Evolutionary conservation across 306 rosid genomes (phyloP).

Genomic region (Citrullus mucosospermus): DNA sequence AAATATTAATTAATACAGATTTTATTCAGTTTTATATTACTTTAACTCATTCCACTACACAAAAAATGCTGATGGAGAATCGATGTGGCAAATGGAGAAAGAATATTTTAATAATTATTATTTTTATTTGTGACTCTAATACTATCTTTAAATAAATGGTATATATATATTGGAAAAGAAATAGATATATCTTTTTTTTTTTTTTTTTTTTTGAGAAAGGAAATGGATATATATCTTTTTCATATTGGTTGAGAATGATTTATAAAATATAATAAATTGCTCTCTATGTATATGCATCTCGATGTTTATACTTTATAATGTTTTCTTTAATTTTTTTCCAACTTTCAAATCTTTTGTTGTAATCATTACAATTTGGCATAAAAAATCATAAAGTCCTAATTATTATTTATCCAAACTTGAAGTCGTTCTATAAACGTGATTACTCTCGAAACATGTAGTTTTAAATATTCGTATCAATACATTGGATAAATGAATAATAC

Average conservation of each 20-base stretch:
- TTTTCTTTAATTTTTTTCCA: no score
- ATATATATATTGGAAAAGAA: neutral
- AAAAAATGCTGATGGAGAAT: neutral
- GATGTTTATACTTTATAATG: no score
- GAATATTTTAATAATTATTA: neutral
- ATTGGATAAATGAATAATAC: no score
- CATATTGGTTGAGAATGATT: neutral
- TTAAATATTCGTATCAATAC: no score
- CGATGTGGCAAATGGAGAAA: neutral
- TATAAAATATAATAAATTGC: neutral
- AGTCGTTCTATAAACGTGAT: no score
- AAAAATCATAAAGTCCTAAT: no score
- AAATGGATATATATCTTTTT: neutral
- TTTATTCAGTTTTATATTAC: neutral
- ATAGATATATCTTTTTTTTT: neutral
- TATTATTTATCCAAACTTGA: no score
- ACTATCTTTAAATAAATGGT: neutral
- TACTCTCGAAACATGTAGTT: no score
- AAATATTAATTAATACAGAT: no score
- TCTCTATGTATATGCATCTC: neutral
- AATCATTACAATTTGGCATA: no score
- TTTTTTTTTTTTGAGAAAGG: no score
- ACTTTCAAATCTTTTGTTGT: neutral
- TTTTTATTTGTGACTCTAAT: neutral
- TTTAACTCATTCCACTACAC: neutral